phyloP scores from a whole-genome alignment of 2,329 filamentous ascomycete species.

The Colletotrichum phormii region DNA sequence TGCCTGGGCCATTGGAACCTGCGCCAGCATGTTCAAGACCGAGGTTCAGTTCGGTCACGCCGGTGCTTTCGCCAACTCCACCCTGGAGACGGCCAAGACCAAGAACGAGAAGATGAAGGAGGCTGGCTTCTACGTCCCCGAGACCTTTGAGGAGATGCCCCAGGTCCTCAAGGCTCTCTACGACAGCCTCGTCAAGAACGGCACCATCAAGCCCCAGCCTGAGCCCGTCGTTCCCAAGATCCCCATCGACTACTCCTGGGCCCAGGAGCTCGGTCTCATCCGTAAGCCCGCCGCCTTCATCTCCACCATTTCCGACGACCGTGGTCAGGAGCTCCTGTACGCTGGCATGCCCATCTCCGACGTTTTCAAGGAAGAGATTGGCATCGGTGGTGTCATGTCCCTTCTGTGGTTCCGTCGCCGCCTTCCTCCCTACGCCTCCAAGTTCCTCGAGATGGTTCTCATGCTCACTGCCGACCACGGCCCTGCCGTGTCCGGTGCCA shows the following conservation, averaged over 20 bases:
- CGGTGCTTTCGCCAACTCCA: slow-evolving; percentile 98
- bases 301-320: slow-evolving; percentile 99
- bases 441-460: slow-evolving; percentile 99
- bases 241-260: slow-evolving; percentile 99
- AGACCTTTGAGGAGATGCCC: slow-evolving; percentile 97
- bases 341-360: slow-evolving; percentile 99
- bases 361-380: slow-evolving; percentile 98
- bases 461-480: slow-evolving; percentile 99
- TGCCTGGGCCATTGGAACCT: slow-evolving; percentile 99
- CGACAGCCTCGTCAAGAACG: slow-evolving; percentile 85
- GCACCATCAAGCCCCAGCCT: slow-evolving; percentile 84
- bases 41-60: slow-evolving; percentile 99
- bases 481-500: slow-evolving; percentile 97
- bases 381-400: slow-evolving; percentile 99
- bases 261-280: slow-evolving; percentile 98
- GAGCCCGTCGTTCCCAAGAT: slow-evolving; percentile 99
- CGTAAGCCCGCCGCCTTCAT: slow-evolving; percentile 99
- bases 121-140: slow-evolving; percentile 92
- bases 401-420: slow-evolving; percentile 99
- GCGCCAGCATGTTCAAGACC: slow-evolving; percentile 99
- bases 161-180: slow-evolving; percentile 82
- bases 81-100: slow-evolving; percentile 94
- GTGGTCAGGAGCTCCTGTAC: slow-evolving; percentile 98
- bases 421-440: slow-evolving; percentile 94
- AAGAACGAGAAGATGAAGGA: slow-evolving; percentile 99